Conservation (phyloP, 208 protist genomes). For the Acanthamoeba healyi region DNA sequence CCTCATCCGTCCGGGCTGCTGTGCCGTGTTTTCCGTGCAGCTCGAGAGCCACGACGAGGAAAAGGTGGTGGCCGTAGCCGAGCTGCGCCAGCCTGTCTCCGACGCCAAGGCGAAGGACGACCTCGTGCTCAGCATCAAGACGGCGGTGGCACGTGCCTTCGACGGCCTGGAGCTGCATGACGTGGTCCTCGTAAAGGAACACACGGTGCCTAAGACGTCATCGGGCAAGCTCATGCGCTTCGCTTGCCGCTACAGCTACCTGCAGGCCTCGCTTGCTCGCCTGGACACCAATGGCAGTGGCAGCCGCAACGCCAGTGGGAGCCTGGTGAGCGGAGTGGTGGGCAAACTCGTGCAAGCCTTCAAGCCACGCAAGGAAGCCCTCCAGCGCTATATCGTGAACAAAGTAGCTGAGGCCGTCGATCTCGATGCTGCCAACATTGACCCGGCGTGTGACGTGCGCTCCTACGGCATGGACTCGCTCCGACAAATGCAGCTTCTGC, state of each 20-base stretch:
- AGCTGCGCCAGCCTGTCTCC: neutral
- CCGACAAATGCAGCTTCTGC: slow-evolving; percentile 42
- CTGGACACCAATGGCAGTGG: neutral
- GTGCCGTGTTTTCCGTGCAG: slow-evolving; percentile 25
- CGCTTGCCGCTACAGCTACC: slow-evolving; percentile 56
- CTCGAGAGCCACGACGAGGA: slow-evolving; percentile 14
- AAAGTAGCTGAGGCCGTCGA: slow-evolving; percentile 56
- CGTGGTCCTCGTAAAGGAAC: slow-evolving; percentile 48
- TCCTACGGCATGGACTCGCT: slow-evolving; percentile 54
- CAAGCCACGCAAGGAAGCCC: slow-evolving; percentile 20
- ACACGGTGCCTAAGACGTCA: slow-evolving; percentile 48
- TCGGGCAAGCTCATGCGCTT: slow-evolving; percentile 59
- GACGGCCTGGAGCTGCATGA: slow-evolving; percentile 55
- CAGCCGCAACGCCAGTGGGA: neutral
- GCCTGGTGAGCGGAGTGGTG: neutral
- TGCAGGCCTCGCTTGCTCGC: slow-evolving; percentile 19
- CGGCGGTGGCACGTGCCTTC: slow-evolving; percentile 9
- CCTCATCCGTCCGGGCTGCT: slow-evolving; percentile 41
- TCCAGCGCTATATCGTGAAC: slow-evolving; percentile 40
- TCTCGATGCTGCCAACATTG: slow-evolving; percentile 47
- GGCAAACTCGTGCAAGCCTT: slow-evolving; percentile 10
- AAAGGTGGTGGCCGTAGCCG: slow-evolving; percentile 58
- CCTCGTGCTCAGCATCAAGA: slow-evolving; percentile 14
- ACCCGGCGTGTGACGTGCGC: slow-evolving; percentile 3
- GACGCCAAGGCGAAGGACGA: slow-evolving; percentile 8